Evolutionary conservation across 2,329 filamentous ascomycete species (phyloP), one percentile per base, ranked within the genome.

Genomic region (Xylariomycetidae sp.): DNA sequence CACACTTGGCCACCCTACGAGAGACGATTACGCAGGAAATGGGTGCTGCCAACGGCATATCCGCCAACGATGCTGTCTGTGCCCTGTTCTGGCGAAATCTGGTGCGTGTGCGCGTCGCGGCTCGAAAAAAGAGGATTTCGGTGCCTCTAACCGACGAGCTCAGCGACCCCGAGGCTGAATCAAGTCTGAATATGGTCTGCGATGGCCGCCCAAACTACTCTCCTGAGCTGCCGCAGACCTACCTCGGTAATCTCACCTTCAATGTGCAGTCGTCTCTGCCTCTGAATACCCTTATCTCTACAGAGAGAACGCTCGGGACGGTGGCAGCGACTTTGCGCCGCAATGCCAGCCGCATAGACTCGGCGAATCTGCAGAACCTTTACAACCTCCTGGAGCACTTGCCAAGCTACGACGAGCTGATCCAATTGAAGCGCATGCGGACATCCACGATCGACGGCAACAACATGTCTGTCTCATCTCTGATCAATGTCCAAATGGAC

Each of bases 21-120:
- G 25, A 41, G 26, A 17, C 19, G 13, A 24, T 13, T 8, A 16
- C 19, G 9, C 24, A 31, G 8, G 14, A 19, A 4, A 13, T 10
- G 9, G 20, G n/a, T 6, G 18, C 31, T 20, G 12, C 16, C 6
- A 18, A 18, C 4, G 16, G 19, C 6, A 10, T 39, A 13, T 39
- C 35, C 3, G 31, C 22, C 4, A 44, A 41, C 16, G 42, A 47
- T 13, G 34, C 29, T n/a, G 13, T 45, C 3, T 23, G 19, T 8
- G 44, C 42, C 3, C 34, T 47, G 26, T 31, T 45, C 20, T 47
- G 44, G 44, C 31, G 40, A 5, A 18, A 31, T 19, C 10, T 42
- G 8, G 9, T 47, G 12, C 29, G 28, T 19, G 39, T 35, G 3
- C 19, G 37, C 10, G 15, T 12, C 10, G 31, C 31, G n/a, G 38